Conservation (phyloP, 805 yeast genomes). For the Kuraishia ogatae region DNA sequence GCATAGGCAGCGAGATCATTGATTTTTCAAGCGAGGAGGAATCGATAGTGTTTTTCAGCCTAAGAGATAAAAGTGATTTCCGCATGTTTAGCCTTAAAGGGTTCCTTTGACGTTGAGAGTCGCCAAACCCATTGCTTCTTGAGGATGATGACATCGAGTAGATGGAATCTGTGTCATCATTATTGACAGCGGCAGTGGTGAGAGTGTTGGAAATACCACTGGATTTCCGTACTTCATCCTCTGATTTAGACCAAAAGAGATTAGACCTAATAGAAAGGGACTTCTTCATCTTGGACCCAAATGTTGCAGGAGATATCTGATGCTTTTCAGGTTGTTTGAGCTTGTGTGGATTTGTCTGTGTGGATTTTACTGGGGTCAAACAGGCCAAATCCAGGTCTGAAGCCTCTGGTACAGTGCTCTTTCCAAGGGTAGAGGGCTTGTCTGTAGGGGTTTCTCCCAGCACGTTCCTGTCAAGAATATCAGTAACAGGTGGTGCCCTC, state of each 20-base stretch:
- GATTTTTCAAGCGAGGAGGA: constrained; percentile 20
- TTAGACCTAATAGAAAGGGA: constrained; percentile 22
- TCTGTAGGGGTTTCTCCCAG: not conserved
- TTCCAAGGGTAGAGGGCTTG: not conserved
- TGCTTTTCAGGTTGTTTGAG: not conserved
- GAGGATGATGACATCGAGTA: constrained; percentile 9
- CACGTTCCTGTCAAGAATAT: not conserved
- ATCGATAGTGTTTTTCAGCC: constrained; percentile 10
- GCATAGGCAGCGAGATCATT: constrained; percentile 51
- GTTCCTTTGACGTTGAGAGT: not conserved
- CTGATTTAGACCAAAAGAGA: constrained; percentile 7
- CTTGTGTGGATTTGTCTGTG: not conserved
- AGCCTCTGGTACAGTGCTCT: not conserved
- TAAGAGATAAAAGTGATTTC: constrained; percentile 19
- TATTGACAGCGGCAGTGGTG: not conserved
- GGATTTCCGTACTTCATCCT: not conserved
- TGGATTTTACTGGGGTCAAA: not conserved
- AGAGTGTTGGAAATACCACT: not conserved
- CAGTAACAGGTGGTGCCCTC: not conserved
- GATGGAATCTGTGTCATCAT: constrained; percentile 8
- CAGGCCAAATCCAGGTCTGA: not conserved
- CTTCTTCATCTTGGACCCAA: constrained; percentile 8
- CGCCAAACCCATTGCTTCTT: constrained; percentile 11
- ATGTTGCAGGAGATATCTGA: not conserved
- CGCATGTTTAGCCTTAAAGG: constrained; percentile 8